Evolutionary conservation across 805 yeast species (phyloP).

Genomic region (Hanseniaspora hatyaiensis): DNA sequence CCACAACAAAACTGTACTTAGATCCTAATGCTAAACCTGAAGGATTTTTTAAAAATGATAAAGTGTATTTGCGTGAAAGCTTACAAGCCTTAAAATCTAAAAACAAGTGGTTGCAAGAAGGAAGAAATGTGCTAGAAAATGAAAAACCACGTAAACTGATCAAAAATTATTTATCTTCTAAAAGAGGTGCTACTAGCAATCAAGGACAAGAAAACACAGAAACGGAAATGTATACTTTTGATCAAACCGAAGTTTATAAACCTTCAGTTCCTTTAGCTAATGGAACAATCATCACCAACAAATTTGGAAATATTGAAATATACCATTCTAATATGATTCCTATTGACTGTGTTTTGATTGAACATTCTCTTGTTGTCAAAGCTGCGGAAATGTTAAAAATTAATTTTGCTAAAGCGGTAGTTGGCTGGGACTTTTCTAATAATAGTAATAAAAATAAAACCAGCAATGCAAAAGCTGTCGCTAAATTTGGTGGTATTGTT

Average conservation of each 20-base stretch:
- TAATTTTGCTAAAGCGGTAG: constrained; percentile 79
- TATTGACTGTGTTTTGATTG: constrained; percentile 53
- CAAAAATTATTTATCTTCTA: constrained; percentile 20
- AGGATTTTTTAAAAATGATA: constrained; percentile 53
- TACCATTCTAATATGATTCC: constrained; percentile 77
- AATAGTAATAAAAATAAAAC: background rate
- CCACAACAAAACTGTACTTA: constrained; percentile 49
- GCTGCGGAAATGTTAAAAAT: constrained; percentile 64
- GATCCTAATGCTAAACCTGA: constrained; percentile 50
- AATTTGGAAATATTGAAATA: constrained; percentile 73
- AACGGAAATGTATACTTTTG: constrained; percentile 62
- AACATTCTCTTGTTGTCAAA: constrained; percentile 41
- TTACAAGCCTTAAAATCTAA: constrained; percentile 59
- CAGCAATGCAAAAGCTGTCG: background rate
- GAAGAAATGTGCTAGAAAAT: constrained; percentile 63
- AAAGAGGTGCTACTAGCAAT: too few species aligned
- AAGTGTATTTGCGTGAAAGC: constrained; percentile 57
- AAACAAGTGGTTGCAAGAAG: constrained; percentile 75
- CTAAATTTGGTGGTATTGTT: constrained; percentile 34
- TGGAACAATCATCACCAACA: constrained; percentile 63
- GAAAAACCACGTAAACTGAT: constrained; percentile 47
- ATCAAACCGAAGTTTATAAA: constrained; percentile 58
- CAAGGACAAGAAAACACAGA: too few species aligned
- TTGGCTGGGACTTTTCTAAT: constrained; percentile 65
- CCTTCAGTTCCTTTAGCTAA: constrained; percentile 49